Evolutionary conservation across 2,329 filamentous ascomycete genomes (phyloP), one percentile per base, ranked within the genome.

Genomic region (Nannizzia gypsea): DNA sequence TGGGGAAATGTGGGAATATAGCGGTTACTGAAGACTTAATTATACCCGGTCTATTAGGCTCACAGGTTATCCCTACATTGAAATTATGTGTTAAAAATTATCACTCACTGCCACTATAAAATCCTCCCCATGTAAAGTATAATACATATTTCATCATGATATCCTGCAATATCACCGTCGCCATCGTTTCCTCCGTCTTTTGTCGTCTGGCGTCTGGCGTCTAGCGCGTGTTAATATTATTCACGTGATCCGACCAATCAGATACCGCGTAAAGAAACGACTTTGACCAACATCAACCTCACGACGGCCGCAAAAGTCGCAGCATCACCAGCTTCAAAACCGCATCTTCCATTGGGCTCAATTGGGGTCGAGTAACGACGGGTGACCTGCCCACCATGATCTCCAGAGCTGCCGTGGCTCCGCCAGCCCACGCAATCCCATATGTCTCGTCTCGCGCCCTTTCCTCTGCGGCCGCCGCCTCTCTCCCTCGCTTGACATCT

Each of bases 391-490:
- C 54, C 72, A 75, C 65, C 67, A 76, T 76, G 73, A 74, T 76
- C 70, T 74, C 73, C 68, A 71, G 73, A 74, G 73, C 57, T 22
- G 60, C 72, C 69, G 72, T 71, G 70, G 73, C 73, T 72, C 73
- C 74, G 64, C 71, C 73, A 61, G 66, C 73, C 67, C 70, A 73
- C 64, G 68, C 73, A 64, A 66, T 76, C 66, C 67, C 72, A 69
- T 66, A 72, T 62, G 67, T 75, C 62, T 70, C 72, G 59, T 69
- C 72, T 66, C 74, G 73, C 65, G 70, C 74, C 62, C 68, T 75
- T 65, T 71, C 74, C 8, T 66, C 67, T 56, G 61, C 67, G 8
- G 63, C 63, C 60, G 64, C 66, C 63, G 70, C 73, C 59, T 63
- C 65, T 46, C 60, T 63, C 63, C 67, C 70, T 67, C 70, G 70